Conservation (phyloP, 345 rosid species). For the Clarkia xantiana region DNA sequence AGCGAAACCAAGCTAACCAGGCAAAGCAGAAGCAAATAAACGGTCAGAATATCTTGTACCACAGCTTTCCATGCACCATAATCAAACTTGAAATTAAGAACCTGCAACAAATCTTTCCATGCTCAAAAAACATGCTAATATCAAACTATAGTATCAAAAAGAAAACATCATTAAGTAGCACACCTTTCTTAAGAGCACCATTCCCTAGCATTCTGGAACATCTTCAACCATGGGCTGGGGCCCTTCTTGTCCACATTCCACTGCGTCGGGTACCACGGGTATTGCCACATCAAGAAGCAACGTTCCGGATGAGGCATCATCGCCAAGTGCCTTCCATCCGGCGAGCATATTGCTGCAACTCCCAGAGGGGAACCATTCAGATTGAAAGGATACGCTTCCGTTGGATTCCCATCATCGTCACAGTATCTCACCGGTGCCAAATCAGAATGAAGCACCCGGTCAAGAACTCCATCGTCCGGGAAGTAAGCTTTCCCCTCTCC, state of each 20-base stretch:
- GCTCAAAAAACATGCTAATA: no score
- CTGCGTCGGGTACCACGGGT: slow-evolving; percentile 76
- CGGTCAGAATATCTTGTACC: no score
- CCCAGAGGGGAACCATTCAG: slow-evolving; percentile 94
- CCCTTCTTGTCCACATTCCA: slow-evolving; percentile 81
- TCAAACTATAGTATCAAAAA: no score
- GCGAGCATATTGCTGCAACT: slow-evolving; percentile 82
- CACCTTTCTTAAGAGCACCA: slow-evolving; percentile 34
- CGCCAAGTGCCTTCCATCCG: slow-evolving; percentile 89
- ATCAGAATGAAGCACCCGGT: slow-evolving; percentile 47
- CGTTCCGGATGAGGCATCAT: slow-evolving; percentile 99
- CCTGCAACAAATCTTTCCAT: no score
- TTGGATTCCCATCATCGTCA: slow-evolving; percentile 69
- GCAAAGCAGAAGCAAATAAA: no score
- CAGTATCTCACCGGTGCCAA: slow-evolving; percentile 77
- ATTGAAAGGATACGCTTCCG: slow-evolving; percentile 83
- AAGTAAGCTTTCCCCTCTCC: slow-evolving; percentile 94
- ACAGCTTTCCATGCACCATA: no score
- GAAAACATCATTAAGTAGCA: no score
- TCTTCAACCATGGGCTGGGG: slow-evolving; percentile 87
- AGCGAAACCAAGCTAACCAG: no score
- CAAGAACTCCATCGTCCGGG: slow-evolving; percentile 78
- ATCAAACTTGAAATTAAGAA: no score
- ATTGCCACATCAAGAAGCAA: slow-evolving; percentile 98
- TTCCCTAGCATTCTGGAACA: slow-evolving; percentile 93